A percentile compares a stretch with the other conserved stretches of the same genome.
These are phyloP conservation scores for Ceratobasidium sp. DNA, from an alignment of 1,284 basidiomycete species.

Conservation along the genomic window DNA sequence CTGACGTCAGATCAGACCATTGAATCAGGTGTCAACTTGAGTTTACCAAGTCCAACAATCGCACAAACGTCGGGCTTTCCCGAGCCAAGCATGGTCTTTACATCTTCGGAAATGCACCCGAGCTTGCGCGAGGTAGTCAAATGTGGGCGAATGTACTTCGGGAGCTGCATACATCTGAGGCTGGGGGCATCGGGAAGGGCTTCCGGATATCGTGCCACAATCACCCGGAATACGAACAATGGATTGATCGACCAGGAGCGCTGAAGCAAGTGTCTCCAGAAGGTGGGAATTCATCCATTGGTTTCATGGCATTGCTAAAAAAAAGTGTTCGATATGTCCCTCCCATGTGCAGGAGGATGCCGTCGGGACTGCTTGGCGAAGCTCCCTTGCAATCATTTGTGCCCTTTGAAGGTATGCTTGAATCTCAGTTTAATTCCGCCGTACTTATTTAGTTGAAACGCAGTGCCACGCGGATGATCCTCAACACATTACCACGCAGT, in stretches of 20 bases:
- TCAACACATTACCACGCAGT: constrained; percentile 59
- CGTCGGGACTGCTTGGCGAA: constrained; percentile 60
- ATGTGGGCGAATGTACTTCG: constrained; percentile 70
- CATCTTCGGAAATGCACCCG: constrained; percentile 69
- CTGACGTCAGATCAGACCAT: neutral
- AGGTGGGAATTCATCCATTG: constrained; percentile 49
- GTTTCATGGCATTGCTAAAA: neutral
- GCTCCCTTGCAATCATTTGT: constrained; percentile 71
- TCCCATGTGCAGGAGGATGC: constrained; percentile 65
- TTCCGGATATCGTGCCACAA: constrained; percentile 65
- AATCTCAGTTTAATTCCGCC: constrained; percentile 45
- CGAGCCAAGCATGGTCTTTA: constrained; percentile 73
- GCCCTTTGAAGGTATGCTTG: constrained; percentile 58
- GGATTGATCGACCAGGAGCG: constrained; percentile 60
- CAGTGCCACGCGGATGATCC: constrained; percentile 68
- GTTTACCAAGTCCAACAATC: constrained; percentile 44
- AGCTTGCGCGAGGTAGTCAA: constrained; percentile 55
- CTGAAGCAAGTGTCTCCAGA: constrained; percentile 64
- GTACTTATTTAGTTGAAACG: too few relatives aligned
- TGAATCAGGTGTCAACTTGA: neutral
- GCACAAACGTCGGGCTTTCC: constrained; percentile 67
- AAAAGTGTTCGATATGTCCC: neutral
- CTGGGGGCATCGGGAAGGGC: constrained; percentile 57
- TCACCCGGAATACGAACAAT: constrained; percentile 57
- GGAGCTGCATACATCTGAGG: constrained; percentile 56